These are phyloP conservation scores for Ganoderma lingzhi DNA, from an alignment of 1,284 basidiomycete genomes.

Conservation along the genomic window DNA sequence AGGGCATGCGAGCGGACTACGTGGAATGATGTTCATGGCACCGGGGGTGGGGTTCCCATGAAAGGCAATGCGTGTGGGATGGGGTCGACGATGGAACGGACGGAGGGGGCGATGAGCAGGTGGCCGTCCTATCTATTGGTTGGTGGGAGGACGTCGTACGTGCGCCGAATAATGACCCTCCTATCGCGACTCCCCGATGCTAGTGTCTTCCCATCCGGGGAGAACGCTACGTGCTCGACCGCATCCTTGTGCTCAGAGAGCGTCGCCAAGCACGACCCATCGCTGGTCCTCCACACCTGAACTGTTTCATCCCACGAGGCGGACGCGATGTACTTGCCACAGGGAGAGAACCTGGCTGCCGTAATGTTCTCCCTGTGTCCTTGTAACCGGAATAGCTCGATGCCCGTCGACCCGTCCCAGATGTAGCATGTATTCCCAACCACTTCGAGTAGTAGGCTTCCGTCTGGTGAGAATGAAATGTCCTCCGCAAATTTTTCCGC, in stretches of 20 bases:
- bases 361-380: too few species aligned
- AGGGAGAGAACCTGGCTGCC: not conserved
- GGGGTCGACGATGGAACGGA: not conserved
- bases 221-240: too few species aligned
- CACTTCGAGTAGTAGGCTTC: not conserved
- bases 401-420: too few species aligned
- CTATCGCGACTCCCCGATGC: not conserved
- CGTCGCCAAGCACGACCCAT: too few species aligned
- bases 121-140: not conserved
- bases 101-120: not conserved
- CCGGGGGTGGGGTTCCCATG: not conserved
- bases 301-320: too few species aligned
- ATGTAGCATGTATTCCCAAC: too few species aligned
- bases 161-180: not conserved
- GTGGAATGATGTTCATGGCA: constrained; percentile 1
- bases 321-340: too few species aligned
- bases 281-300: not conserved
- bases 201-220: not conserved
- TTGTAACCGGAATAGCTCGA: too few species aligned
- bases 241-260: too few species aligned
- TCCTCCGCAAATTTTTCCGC: not conserved
- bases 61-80: not conserved
- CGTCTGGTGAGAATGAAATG: not conserved
- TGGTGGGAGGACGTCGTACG: not conserved
- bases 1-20: constrained; percentile 63